Percentiles rank a stretch among this genome's conserved stretches.
These are phyloP conservation scores for Simplicillium sp. DNA, from an alignment of 2,329 filamentous ascomycete genomes.

Conservation along the genomic window DNA sequence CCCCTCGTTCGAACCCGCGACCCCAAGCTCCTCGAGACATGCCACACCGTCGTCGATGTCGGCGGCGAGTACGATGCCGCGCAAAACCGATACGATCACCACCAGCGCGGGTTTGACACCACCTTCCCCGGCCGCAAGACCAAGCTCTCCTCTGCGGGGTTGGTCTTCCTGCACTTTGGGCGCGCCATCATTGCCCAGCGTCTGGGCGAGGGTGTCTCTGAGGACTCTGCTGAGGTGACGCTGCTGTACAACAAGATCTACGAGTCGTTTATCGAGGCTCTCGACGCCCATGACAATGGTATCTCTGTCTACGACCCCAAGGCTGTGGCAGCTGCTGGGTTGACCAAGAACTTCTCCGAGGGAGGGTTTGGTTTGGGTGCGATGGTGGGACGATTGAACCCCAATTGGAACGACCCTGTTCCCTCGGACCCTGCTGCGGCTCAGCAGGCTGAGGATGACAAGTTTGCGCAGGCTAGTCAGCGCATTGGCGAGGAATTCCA, in stretches of 20 bases:
- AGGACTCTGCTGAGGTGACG: slow-evolving; percentile 57
- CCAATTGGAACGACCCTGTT: slow-evolving; percentile 63
- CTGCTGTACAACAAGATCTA: slow-evolving; percentile 85
- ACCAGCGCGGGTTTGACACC: slow-evolving; percentile 83
- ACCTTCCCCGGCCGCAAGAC: slow-evolving; percentile 78
- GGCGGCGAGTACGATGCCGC: slow-evolving; percentile 81
- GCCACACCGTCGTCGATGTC: slow-evolving; percentile 97
- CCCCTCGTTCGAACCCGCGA: slow-evolving; percentile 81
- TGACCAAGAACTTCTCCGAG: slow-evolving; percentile 76
- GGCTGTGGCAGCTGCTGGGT: slow-evolving; percentile 56
- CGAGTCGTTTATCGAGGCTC: slow-evolving; percentile 84
- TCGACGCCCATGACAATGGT: slow-evolving; percentile 97
- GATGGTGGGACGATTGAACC: slow-evolving; percentile 71
- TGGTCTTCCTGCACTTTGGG: slow-evolving; percentile 95
- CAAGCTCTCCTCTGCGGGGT: slow-evolving; percentile 86
- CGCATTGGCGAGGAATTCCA: slow-evolving; percentile 89
- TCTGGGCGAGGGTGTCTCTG: slow-evolving; percentile 34
- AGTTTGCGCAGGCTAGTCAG: slow-evolving; percentile 66
- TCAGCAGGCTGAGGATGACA: slow-evolving; percentile 61
- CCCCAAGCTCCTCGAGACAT: slow-evolving; percentile 63
- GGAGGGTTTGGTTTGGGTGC: slow-evolving; percentile 78
- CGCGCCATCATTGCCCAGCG: slow-evolving; percentile 63
- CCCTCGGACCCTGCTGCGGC: slow-evolving; percentile 36
- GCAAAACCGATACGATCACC: slow-evolving; percentile 83
- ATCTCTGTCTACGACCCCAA: slow-evolving; percentile 72